These are phyloP conservation scores for Colletotrichum tropicale DNA, from an alignment of 2,329 filamentous ascomycete species.

Conservation along the genomic window DNA sequence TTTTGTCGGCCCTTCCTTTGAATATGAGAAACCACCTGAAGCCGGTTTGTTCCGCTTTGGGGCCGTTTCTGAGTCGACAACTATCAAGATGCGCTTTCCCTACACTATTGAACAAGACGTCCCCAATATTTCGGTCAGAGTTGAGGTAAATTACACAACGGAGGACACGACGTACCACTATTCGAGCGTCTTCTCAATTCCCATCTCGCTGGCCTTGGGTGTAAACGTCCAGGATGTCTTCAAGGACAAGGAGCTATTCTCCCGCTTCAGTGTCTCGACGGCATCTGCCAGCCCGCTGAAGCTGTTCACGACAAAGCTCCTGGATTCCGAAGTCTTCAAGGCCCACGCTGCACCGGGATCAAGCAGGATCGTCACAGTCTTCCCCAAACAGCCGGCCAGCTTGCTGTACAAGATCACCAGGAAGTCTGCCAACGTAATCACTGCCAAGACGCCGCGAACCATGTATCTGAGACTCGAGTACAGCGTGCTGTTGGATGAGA, in stretches of 20 bases:
- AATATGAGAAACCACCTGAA: conserved; percentile 55
- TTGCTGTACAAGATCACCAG: conserved; percentile 79
- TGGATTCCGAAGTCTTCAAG: conserved; percentile 72
- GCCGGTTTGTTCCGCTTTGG: conserved; percentile 58
- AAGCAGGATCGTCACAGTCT: conserved; percentile 65
- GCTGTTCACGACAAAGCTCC: conserved; percentile 72
- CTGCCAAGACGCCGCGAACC: conserved; percentile 43
- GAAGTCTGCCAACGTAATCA: conserved; percentile 41
- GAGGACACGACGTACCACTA: conserved; percentile 69
- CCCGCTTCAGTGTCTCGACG: conserved; percentile 88
- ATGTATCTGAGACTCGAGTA: conserved; percentile 78
- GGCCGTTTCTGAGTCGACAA: conserved; percentile 46
- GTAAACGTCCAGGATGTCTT: conserved; percentile 98
- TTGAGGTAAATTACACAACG: conserved; percentile 80
- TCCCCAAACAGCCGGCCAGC: conserved; percentile 80
- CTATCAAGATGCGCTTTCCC: conserved; percentile 69
- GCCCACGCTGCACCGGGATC: conserved; percentile 64
- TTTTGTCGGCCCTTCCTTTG: conserved; percentile 45
- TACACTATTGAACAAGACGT: conserved; percentile 85
- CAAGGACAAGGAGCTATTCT: conserved; percentile 81
- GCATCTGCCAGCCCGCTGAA: conserved; percentile 77
- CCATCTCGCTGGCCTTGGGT: conserved; percentile 80
- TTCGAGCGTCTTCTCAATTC: conserved; percentile 65
- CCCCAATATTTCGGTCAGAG: conserved; percentile 70
- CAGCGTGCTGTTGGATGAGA: conserved; percentile 76